These are phyloP conservation scores for Allium cepa DNA, from an alignment of 106 monocot genomes.

Conservation along the genomic window DNA sequence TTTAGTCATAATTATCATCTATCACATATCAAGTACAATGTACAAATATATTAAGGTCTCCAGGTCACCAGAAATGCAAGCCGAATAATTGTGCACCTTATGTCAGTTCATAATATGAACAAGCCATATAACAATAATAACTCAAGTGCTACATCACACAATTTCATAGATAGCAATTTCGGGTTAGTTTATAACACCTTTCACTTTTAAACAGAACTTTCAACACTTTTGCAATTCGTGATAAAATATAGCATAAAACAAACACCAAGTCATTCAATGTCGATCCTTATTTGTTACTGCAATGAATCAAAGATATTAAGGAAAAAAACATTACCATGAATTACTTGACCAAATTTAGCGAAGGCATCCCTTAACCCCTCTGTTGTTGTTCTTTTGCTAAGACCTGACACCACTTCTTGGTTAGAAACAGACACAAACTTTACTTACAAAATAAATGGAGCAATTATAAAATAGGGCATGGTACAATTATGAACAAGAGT, in stretches of 20 bases:
- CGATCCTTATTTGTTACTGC: no score
- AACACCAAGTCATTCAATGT: not conserved
- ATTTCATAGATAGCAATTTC: not conserved
- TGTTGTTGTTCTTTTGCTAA: constrained; percentile 67
- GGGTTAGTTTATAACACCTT: not conserved
- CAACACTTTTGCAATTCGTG: not conserved
- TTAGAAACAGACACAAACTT: not conserved
- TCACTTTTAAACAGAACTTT: not conserved
- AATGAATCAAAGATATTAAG: not conserved
- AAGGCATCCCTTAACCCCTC: constrained; percentile 64
- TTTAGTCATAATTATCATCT: not conserved
- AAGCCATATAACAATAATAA: not conserved
- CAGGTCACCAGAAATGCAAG: not conserved
- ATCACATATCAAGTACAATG: not conserved
- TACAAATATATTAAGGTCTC: not conserved
- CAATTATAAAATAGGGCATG: no score
- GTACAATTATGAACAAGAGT: not conserved
- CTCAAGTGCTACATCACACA: not conserved
- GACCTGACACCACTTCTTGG: constrained; percentile 20
- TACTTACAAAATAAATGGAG: no score
- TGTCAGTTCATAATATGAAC: no score
- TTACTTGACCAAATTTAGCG: constrained; percentile 51
- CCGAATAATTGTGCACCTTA: no score
- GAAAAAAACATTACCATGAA: constrained; percentile 31
- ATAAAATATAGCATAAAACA: not conserved